These are phyloP conservation scores for Kwoniella sp. DNA, from an alignment of 768 basidiomycete species.

Conservation along the genomic window DNA sequence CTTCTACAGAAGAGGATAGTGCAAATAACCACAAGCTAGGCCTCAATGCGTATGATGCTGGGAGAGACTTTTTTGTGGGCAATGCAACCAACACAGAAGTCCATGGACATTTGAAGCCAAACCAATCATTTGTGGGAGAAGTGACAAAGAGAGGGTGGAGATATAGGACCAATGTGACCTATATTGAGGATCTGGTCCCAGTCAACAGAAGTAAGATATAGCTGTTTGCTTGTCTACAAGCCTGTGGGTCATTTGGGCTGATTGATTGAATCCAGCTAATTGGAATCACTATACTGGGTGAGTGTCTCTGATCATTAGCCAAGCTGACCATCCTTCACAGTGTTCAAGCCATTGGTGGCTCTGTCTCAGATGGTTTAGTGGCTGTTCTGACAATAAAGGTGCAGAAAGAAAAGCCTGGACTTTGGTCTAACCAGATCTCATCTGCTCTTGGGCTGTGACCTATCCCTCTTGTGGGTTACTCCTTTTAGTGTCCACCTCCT, in stretches of 20 bases:
- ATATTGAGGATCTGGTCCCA: slow-evolving; percentile 9
- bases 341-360: slow-evolving; percentile 16
- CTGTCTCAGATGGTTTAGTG: slow-evolving; percentile 21
- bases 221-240: not conserved
- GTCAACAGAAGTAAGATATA: slow-evolving; percentile 15
- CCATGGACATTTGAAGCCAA: not conserved
- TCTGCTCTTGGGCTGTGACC: slow-evolving; percentile 10
- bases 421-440: not conserved
- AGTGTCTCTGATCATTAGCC: not conserved
- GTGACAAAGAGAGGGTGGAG: slow-evolving; percentile 18
- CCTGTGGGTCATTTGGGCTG: too few relatives aligned
- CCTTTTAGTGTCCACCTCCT: slow-evolving; percentile 5
- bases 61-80: slow-evolving; percentile 20
- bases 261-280: slow-evolving; percentile 2
- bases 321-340: slow-evolving; percentile 4
- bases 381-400: slow-evolving; percentile 21
- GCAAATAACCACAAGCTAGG: slow-evolving; percentile 12
- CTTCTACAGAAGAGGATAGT: slow-evolving; percentile 19
- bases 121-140: slow-evolving; percentile 10
- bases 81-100: slow-evolving; percentile 17
- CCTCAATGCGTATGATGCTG: slow-evolving; percentile 15
- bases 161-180: slow-evolving; percentile 19
- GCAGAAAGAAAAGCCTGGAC: slow-evolving; percentile 5
- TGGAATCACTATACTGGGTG: slow-evolving; percentile 28
- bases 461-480: not conserved